phyloP scores from a whole-genome alignment of 2,329 filamentous ascomycete genomes.

The Sclerotinia sclerotiorum region DNA sequence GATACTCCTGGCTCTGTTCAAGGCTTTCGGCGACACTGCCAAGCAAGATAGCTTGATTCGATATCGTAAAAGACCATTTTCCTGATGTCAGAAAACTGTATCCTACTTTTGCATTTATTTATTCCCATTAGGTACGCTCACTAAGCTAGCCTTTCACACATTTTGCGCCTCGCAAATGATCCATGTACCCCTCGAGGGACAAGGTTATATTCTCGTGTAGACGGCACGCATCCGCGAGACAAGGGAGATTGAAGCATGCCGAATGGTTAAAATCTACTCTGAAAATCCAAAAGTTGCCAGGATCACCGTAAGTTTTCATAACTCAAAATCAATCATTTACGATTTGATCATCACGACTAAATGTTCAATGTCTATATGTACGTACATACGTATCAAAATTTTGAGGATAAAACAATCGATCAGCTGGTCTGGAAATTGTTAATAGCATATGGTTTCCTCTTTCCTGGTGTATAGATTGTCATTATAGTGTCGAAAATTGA shows the following conservation, averaged over 20 bases:
- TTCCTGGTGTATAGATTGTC: too few relatives aligned
- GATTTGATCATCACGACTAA: neutral
- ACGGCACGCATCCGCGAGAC: slow-evolving; percentile 24
- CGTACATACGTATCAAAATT: neutral
- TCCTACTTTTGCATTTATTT: neutral
- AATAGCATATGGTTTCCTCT: neutral
- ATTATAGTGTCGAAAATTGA: too few relatives aligned
- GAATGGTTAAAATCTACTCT: slow-evolving; percentile 8
- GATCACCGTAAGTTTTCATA: neutral
- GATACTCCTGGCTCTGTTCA: too few relatives aligned
- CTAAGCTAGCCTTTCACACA: neutral
- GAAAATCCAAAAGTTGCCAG: neutral
- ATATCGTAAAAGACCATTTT: too few relatives aligned
- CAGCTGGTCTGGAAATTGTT: neutral
- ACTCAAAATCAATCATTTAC: slow-evolving; percentile 1
- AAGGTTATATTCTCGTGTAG: slow-evolving; percentile 11
- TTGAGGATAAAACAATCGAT: neutral
- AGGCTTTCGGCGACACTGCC: too few relatives aligned
- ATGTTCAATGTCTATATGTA: neutral
- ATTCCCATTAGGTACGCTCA: too few relatives aligned
- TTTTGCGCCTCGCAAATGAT: neutral
- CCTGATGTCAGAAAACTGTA: neutral
- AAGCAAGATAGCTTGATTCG: too few relatives aligned
- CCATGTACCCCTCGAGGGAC: slow-evolving; percentile 16
- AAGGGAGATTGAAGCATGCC: slow-evolving; percentile 23